Evolutionary conservation across 352 stramenopile species (phyloP).

Genomic region (Pythium volutum): DNA sequence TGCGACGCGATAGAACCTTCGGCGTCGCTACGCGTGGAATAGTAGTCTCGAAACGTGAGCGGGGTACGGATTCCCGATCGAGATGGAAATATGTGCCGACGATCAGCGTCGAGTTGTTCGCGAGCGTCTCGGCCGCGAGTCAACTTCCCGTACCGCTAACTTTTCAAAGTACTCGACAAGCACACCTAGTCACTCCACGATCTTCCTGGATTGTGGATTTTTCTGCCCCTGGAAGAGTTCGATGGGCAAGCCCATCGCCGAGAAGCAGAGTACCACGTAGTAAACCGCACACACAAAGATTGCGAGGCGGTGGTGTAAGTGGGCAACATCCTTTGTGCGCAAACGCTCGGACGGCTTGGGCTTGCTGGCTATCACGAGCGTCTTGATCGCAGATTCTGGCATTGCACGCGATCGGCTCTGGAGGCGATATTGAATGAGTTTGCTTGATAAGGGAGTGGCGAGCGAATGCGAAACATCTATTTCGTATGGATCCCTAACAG

Average conservation of each 20-base stretch:
- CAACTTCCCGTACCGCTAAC: neutral
- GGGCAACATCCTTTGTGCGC: neutral
- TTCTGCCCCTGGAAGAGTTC: constrained; percentile 5
- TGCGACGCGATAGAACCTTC: neutral
- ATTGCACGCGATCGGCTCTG: no score
- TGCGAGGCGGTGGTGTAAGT: constrained; percentile 12
- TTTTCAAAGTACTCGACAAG: neutral
- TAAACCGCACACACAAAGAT: constrained; percentile 17
- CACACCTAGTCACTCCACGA: neutral
- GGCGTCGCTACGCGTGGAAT: no score
- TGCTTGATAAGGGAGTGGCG: no score
- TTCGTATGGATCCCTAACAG: no score
- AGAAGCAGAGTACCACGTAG: constrained; percentile 9
- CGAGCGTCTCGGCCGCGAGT: neutral
- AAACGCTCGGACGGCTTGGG: neutral
- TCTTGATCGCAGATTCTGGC: no score
- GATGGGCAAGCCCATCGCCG: neutral
- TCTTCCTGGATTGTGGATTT: neutral
- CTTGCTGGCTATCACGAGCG: neutral
- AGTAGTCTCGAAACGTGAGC: no score
- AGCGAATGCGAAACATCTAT: no score
- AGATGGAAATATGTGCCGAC: no score
- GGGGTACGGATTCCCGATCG: no score
- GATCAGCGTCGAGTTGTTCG: neutral
- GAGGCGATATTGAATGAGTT: no score